Conservation (phyloP, 2,329 filamentous ascomycete genomes). For the Alternaria tenuissima region DNA sequence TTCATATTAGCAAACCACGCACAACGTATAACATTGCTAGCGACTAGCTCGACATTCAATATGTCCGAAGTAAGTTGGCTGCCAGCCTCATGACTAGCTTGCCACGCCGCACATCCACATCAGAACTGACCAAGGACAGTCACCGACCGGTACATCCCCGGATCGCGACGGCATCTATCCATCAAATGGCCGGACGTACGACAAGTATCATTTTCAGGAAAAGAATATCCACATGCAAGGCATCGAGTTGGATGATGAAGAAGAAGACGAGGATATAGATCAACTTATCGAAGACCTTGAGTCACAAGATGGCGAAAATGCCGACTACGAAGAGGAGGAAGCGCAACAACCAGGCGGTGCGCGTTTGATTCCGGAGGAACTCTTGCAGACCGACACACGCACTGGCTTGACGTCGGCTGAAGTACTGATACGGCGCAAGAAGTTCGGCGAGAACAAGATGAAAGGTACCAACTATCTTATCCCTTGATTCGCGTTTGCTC, state of each 20-base stretch:
- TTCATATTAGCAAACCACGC: neutral
- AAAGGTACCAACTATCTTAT: conserved; percentile 55
- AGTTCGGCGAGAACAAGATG: conserved; percentile 87
- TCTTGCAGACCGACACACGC: conserved; percentile 78
- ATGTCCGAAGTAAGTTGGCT: conserved; percentile 16
- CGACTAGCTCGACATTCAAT: conserved; percentile 1
- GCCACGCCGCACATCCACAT: neutral
- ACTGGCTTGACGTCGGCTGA: conserved; percentile 76
- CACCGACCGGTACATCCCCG: conserved; percentile 11
- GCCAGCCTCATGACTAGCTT: neutral
- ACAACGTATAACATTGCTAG: neutral
- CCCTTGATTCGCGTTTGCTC: conserved; percentile 8
- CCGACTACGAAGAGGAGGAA: conserved; percentile 70
- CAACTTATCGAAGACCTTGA: conserved; percentile 87
- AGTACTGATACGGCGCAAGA: conserved; percentile 69
- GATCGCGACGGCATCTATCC: conserved; percentile 13
- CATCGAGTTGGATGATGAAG: conserved; percentile 68
- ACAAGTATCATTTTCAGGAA: conserved; percentile 18
- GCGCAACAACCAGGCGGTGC: conserved; percentile 61
- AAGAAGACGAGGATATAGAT: conserved; percentile 85
- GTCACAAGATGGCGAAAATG: conserved; percentile 76
- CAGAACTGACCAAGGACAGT: conserved; percentile 8
- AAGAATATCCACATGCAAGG: conserved; percentile 8
- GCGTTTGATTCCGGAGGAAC: conserved; percentile 73
- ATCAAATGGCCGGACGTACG: conserved; percentile 13